Conservation (phyloP, 352 stramenopile genomes). For the Phytophthora ohioensis region DNA sequence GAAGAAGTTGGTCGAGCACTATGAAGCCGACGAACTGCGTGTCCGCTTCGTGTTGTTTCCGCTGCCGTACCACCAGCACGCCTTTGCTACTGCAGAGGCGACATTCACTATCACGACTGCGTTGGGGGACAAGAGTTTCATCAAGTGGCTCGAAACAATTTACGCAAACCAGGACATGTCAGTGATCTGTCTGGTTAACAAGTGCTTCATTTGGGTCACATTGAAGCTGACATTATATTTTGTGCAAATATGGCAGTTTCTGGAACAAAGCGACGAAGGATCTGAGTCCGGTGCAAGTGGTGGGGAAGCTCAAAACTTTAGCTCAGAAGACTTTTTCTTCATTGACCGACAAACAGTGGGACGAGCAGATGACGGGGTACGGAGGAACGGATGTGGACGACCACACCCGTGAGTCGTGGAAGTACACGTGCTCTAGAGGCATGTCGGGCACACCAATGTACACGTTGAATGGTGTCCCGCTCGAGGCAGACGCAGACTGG, state of each 20-base stretch:
- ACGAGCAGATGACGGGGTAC: constrained; percentile 76
- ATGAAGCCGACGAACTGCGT: constrained; percentile 65
- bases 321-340: constrained; percentile 74
- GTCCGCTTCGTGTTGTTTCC: constrained; percentile 81
- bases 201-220: not conserved
- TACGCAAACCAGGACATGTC: constrained; percentile 85
- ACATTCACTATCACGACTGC: constrained; percentile 71
- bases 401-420: constrained; percentile 71
- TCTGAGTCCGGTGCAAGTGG: constrained; percentile 72
- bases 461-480: constrained; percentile 80
- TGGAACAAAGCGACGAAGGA: constrained; percentile 89
- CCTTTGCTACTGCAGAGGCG: constrained; percentile 69
- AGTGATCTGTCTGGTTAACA: constrained; percentile 1
- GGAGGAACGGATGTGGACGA: constrained; percentile 77
- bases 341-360: constrained; percentile 73
- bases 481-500: constrained; percentile 77
- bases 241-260: constrained; percentile 44
- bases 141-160: constrained; percentile 79
- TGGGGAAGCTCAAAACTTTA: constrained; percentile 61
- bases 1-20: constrained; percentile 66
- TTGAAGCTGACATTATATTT: constrained; percentile 5
- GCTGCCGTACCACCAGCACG: constrained; percentile 82
- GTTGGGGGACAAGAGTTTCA: constrained; percentile 66
- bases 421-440: constrained; percentile 81
- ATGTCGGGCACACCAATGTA: constrained; percentile 84